phyloP scores from a whole-genome alignment of 345 rosid species.

The Mallotus nudiflorus region DNA sequence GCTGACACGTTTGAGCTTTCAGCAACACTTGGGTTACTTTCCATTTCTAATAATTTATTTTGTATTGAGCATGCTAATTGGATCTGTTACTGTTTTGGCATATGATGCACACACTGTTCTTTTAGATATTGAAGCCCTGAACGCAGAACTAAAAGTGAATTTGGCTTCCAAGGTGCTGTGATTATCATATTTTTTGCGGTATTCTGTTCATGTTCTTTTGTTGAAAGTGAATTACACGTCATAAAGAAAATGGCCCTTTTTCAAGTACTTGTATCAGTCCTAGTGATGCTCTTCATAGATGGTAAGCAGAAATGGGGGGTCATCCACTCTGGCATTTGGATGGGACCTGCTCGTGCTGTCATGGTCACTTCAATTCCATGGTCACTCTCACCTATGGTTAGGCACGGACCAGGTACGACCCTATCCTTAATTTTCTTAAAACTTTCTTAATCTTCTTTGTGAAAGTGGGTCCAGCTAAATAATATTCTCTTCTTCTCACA shows the following conservation, averaged over 20 bases:
- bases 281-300: constrained; percentile 16
- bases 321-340: constrained; percentile 34
- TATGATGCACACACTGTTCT: neutral
- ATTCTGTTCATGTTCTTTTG: constrained; percentile 15
- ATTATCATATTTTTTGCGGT: constrained; percentile 5
- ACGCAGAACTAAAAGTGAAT: neutral
- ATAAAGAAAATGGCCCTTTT: constrained; percentile 30
- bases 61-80: neutral
- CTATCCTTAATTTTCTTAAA: constrained; percentile 20
- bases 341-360: constrained; percentile 43
- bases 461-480: constrained; percentile 25
- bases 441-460: constrained; percentile 12
- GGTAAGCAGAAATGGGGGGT: constrained; percentile 34
- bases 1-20: neutral
- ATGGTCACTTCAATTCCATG: constrained; percentile 44
- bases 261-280: constrained; percentile 31
- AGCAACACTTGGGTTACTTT: neutral
- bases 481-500: constrained; percentile 3
- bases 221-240: constrained; percentile 12
- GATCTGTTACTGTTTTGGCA: neutral
- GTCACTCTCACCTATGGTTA: constrained; percentile 32
- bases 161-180: neutral
- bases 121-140: neutral
- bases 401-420: constrained; percentile 31
- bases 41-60: neutral